These are phyloP conservation scores for Phytomonas sp. DNA, from an alignment of 208 protist species.

Conservation along the genomic window DNA sequence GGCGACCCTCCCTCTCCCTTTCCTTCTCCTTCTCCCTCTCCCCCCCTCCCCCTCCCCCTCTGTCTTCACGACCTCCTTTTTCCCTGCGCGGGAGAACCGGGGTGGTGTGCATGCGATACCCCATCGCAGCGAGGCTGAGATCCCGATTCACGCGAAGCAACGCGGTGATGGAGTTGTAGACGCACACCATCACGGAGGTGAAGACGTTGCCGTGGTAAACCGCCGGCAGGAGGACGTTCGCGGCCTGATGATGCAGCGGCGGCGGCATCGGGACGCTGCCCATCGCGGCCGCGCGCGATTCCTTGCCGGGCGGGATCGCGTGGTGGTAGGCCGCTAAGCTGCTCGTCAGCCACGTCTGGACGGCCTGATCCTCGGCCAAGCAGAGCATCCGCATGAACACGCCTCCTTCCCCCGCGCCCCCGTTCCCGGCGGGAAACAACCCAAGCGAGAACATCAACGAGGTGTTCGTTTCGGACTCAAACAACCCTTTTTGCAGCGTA, in stretches of 20 bases:
- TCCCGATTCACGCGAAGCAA: slow-evolving; percentile 56
- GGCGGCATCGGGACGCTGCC: slow-evolving; percentile 70
- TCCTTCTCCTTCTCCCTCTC: too few relatives aligned
- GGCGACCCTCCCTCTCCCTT: too few relatives aligned
- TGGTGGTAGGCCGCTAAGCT: slow-evolving; percentile 58
- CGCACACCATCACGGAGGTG: slow-evolving; percentile 70
- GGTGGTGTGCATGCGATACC: slow-evolving; percentile 63
- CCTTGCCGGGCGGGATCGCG: slow-evolving; percentile 43
- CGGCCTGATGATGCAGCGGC: slow-evolving; percentile 66
- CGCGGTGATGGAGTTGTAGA: slow-evolving; percentile 77
- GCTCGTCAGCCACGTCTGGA: slow-evolving; percentile 63
- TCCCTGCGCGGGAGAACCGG: slow-evolving; percentile 47
- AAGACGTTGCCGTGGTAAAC: slow-evolving; percentile 80
- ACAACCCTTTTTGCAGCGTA: slow-evolving; percentile 42
- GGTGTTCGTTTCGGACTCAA: slow-evolving; percentile 62
- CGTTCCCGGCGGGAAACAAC: too few relatives aligned
- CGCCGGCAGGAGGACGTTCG: slow-evolving; percentile 57
- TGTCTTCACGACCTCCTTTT: too few relatives aligned
- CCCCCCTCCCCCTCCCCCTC: too few relatives aligned
- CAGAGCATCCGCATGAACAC: slow-evolving; percentile 73
- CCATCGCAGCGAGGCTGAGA: slow-evolving; percentile 54
- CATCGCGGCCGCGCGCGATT: slow-evolving; percentile 61
- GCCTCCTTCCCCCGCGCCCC: too few relatives aligned
- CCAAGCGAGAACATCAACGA: slow-evolving; percentile 79
- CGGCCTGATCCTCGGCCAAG: slow-evolving; percentile 60